phyloP scores from a whole-genome alignment of 495 filamentous ascomycete species.

The Penicillium dipodomyicola region DNA sequence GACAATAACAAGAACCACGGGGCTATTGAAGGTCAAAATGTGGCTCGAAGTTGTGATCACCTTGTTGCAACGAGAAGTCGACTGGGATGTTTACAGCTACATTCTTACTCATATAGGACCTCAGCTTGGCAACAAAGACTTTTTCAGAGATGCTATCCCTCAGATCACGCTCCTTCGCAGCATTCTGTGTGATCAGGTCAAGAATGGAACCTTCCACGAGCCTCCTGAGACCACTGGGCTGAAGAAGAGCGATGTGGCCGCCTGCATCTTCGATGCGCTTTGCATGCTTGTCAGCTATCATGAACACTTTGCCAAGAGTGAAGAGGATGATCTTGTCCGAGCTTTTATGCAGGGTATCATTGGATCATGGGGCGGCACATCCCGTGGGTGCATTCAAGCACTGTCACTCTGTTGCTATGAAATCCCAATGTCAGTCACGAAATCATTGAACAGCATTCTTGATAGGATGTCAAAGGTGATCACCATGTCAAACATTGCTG shows the following conservation, averaged over 20 bases:
- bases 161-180: conserved; percentile 76
- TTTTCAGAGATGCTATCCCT: conserved; percentile 68
- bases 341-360: conserved; percentile 77
- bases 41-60: conserved; percentile 77
- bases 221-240: conserved; percentile 71
- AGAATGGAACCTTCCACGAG: conserved; percentile 68
- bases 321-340: conserved; percentile 85
- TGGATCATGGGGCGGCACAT: conserved; percentile 78
- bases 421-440: conserved; percentile 76
- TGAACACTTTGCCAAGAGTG: conserved; percentile 73
- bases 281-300: conserved; percentile 87
- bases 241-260: conserved; percentile 82
- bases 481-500: conserved; percentile 82
- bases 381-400: conserved; percentile 90
- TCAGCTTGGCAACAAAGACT: conserved; percentile 84
- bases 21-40: conserved; percentile 59
- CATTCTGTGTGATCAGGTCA: conserved; percentile 76
- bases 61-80: conserved; percentile 69
- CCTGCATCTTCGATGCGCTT: conserved; percentile 81
- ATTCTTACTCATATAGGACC: conserved; percentile 81
- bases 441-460: conserved; percentile 75
- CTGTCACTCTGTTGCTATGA: conserved; percentile 93
- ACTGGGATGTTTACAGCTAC: conserved; percentile 96
- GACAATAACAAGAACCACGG: conserved; percentile 13
- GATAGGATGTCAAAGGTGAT: conserved; percentile 94